Base-by-base conservation (phyloP, 2,329 filamentous ascomycete species). In the Cryphonectria naterciae region DNA sequence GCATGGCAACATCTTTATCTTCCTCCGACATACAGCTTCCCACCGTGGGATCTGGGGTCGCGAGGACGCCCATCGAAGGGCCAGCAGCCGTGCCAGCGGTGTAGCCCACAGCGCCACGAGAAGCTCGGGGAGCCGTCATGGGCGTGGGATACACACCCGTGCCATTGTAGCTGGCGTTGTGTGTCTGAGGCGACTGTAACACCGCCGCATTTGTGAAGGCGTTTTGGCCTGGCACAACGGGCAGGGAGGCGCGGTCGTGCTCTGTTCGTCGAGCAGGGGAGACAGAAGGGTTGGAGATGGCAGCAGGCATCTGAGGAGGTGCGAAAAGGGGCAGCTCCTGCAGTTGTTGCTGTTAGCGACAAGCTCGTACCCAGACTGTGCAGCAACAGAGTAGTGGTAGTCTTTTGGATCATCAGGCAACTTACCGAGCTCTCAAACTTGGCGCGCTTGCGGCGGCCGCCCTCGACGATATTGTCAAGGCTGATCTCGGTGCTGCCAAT, bases 381-480 rank as follows among this genome's bases (percentile, higher is more conserved):
- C 43, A 39, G 37, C 43, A 49, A 17, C 46, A n/a, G 22, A 49
- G 19, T 2, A 49, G 22, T 43, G 10, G 35, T 41, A 28, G 69
- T 49, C 35, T 37, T 54, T 54, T 46, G 32, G 46, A 49, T n/a
- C 2, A 43, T 54, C 54, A 32, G 41, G 61, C 70, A 69, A 87
- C 95, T 91, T 92, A 98, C 95, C 82, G 95, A 98, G 85, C 95
- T 98, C 81, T 98, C 95, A 83, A 92, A 92, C 82, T 97, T 98
- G 77, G 95, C 93, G 78, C 94, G 90, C 86, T 98, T 98, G 79
- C 96, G 91, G 81, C 96, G 92, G 75, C 95, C 95, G 78, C 97
- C 96, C 82, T 98, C 95, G 73, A 99, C 93, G 81, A 99, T 98
- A 80, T 99, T 99, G 76, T 98, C 95, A 76, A 98, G 89, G 80